Base-by-base conservation (phyloP, 148 eudicot species). In the Rhododendron ferrugineum region DNA sequence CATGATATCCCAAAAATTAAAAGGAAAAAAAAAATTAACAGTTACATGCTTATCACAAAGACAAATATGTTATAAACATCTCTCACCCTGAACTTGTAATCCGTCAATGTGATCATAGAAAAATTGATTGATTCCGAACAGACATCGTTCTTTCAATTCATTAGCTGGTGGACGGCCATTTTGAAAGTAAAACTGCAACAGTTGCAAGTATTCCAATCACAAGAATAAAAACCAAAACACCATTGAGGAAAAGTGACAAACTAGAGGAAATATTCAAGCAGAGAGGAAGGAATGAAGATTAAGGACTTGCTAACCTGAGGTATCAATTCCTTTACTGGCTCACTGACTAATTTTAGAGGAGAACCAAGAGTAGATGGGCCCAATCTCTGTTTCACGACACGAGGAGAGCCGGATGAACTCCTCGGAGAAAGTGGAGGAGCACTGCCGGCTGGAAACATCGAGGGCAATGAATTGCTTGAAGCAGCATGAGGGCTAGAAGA, bases 341-440 rank as follows among this genome's bases (percentile, higher is more conserved):
- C 99, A 80, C 91, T 93, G 85, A 93, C 85, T 86, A 95, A 77
- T 91, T 91, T 95, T 72, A 95, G 91, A 82, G 99, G 95, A 82
- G 98, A 94, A 84, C 98, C 90, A 5, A 95, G 86, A 72, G 90
- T 82, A 78, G 98, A 97, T 50, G 94, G 98, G 42, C 94, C 96
- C 8, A 92, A 85, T 85, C 96, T 92, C 83, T 92, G 98, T 84
- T 92, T 97, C 89, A 86, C 82, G 78, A 92, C 73, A 86, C 99
- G 98, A 84, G 99, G 99, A 79, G 99, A 97, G 62, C 99, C 99
- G 75, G 98, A 93, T 86, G 96, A 93, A 85, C 99, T 95, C 87
- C 99, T 94, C 14, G 99, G 99, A 79, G 99, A 97, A 86, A 97
- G 98, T 22, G 99, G 99, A 84, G 99, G 99, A 15, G 96, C 93